Evolutionary conservation across 1,284 basidiomycete genomes (phyloP).

Genomic region (Tilletia caries): DNA sequence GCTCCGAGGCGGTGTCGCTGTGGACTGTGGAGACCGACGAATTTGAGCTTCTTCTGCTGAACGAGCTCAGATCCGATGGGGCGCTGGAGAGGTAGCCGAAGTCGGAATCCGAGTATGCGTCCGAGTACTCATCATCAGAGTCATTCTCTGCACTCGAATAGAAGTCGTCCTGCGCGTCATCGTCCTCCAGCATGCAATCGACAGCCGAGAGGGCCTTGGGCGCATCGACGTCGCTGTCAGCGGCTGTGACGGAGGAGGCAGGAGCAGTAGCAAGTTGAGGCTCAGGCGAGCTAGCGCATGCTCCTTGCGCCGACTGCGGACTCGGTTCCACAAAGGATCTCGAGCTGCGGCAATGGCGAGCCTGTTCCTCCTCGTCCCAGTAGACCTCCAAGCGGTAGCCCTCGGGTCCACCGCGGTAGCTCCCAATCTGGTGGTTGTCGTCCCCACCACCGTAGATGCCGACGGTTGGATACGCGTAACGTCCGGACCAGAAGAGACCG

Average conservation of each 20-base stretch:
- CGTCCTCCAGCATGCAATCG: background rate
- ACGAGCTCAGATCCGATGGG: background rate
- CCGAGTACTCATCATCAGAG: background rate
- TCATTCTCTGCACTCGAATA: background rate
- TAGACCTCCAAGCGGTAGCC: conserved; percentile 18
- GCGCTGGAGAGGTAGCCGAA: background rate
- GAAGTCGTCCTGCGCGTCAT: background rate
- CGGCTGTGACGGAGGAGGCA: background rate
- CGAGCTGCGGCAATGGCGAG: background rate
- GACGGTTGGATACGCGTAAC: conserved; percentile 31
- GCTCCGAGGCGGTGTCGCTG: background rate
- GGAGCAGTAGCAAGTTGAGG: background rate
- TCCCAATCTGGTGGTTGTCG: conserved; percentile 21
- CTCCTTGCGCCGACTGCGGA: background rate
- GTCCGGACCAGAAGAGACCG: conserved; percentile 45
- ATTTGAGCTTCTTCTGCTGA: background rate
- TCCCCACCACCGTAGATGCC: conserved; percentile 21
- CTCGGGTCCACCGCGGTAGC: conserved; percentile 23
- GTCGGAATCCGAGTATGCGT: background rate
- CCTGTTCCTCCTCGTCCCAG: background rate
- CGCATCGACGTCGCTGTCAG: background rate
- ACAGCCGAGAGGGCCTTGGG: background rate
- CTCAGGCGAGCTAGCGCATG: background rate
- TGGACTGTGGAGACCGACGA: background rate
- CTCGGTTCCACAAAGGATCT: background rate